Percentiles rank a stretch among this genome's conserved stretches.
Evolutionary conservation across 441 rosid genomes (phyloP).

Genomic region (Geranium incanum): DNA sequence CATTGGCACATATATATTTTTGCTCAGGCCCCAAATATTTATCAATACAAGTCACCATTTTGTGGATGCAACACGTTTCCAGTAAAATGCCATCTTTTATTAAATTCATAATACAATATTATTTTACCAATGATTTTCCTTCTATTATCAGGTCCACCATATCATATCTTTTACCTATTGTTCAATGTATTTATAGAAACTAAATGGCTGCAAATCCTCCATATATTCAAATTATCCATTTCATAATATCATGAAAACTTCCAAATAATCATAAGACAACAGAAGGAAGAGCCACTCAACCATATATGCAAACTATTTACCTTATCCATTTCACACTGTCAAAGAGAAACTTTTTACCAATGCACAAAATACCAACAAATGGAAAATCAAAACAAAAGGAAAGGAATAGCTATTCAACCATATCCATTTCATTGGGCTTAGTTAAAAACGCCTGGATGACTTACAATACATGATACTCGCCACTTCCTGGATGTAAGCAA

Average conservation of each 20-base stretch:
- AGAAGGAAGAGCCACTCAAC: neutral
- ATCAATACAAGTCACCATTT: neutral
- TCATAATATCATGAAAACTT: constrained; percentile 6
- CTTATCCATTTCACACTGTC: neutral
- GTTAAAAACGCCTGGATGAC: constrained; percentile 24
- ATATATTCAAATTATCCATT: constrained; percentile 1
- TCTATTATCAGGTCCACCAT: neutral
- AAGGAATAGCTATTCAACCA: neutral
- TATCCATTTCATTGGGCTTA: constrained; percentile 8
- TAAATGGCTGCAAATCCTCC: neutral
- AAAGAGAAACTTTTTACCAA: neutral
- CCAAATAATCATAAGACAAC: neutral
- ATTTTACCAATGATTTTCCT: neutral
- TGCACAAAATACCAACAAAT: neutral
- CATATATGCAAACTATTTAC: neutral
- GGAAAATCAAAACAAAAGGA: neutral
- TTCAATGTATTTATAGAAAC: neutral
- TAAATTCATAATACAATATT: neutral
- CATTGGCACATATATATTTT: neutral
- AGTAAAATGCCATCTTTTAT: too few species aligned
- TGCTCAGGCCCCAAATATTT: neutral
- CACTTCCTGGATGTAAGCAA: constrained; percentile 75
- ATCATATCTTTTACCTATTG: neutral
- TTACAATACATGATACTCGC: constrained; percentile 90
- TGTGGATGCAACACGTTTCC: neutral